A percentile compares a stretch with the other conserved stretches of the same genome.
These are phyloP conservation scores for Pythium biforme DNA, from an alignment of 352 stramenopile genomes.

Conservation along the genomic window DNA sequence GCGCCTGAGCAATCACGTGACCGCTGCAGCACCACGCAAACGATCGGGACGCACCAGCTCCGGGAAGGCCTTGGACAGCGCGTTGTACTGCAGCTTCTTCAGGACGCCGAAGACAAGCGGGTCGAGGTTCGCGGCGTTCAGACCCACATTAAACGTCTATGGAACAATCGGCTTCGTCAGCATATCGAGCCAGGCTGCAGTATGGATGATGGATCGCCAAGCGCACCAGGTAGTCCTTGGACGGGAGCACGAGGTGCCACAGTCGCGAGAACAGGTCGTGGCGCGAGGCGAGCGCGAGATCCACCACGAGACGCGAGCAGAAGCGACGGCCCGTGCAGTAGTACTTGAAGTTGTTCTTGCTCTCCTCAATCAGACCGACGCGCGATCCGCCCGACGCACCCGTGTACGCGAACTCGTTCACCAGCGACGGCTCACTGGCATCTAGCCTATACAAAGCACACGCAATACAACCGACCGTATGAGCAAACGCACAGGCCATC, in stretches of 20 bases:
- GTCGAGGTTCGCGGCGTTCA: constrained; percentile 58
- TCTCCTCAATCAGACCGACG: constrained; percentile 69
- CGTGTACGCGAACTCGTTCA: constrained; percentile 78
- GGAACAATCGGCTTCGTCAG: background rate
- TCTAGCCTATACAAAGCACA: constrained; percentile 43
- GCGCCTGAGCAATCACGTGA: background rate
- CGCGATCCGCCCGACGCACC: constrained; percentile 52
- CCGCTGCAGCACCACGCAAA: background rate
- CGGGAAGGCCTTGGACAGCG: constrained; percentile 64
- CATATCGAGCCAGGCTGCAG: too few relatives aligned
- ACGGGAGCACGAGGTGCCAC: constrained; percentile 44
- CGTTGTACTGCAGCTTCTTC: constrained; percentile 74
- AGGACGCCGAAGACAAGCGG: constrained; percentile 68
- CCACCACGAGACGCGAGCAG: constrained; percentile 64
- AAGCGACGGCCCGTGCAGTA: constrained; percentile 81
- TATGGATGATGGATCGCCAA: too few relatives aligned
- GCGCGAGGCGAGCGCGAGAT: constrained; percentile 55
- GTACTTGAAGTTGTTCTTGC: constrained; percentile 81
- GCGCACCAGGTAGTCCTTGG: constrained; percentile 52
- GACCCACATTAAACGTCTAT: constrained; percentile 68
- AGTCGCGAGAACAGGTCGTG: constrained; percentile 67
- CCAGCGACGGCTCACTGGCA: constrained; percentile 55
- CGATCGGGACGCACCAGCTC: constrained; percentile 43
- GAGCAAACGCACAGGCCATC: background rate
- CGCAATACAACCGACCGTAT: background rate